Conservation (phyloP, 305 asterid species). For the Solanum hybrid region DNA sequence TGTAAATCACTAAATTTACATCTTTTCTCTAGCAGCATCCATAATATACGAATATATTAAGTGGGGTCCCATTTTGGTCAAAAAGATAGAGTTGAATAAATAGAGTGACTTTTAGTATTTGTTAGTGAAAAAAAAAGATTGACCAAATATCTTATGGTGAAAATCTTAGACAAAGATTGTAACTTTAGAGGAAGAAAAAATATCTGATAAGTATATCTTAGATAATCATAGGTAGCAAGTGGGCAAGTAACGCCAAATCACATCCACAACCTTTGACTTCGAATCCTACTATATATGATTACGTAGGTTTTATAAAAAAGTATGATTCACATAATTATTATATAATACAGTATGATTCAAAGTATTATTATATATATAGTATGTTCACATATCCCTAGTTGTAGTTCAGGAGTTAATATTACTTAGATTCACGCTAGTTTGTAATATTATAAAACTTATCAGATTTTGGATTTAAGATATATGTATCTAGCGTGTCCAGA, state of each 20-base stretch:
- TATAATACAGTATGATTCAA: not conserved
- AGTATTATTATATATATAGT: not conserved
- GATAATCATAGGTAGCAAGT: not conserved
- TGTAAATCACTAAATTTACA: not conserved
- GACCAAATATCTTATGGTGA: not conserved
- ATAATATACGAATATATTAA: not conserved
- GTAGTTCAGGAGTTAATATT: not conserved
- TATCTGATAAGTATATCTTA: not conserved
- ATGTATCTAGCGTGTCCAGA: not conserved
- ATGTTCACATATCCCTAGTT: not conserved
- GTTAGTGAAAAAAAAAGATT: not conserved
- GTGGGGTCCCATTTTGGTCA: not conserved
- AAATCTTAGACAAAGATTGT: not conserved
- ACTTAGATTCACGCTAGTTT: not conserved
- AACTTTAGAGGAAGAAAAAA: not conserved
- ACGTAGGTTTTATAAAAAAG: not conserved
- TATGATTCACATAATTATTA: not conserved
- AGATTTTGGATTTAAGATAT: no score
- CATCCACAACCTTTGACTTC: not conserved
- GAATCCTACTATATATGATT: not conserved
- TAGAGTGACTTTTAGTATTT: not conserved
- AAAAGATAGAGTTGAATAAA: not conserved
- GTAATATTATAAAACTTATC: no score
- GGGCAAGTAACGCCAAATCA: not conserved
- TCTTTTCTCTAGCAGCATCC: not conserved